Percentiles rank a stretch among this genome's conserved stretches.
phyloP scores from a whole-genome alignment of 345 rosid genomes.

The Eutrema heterophyllum region DNA sequence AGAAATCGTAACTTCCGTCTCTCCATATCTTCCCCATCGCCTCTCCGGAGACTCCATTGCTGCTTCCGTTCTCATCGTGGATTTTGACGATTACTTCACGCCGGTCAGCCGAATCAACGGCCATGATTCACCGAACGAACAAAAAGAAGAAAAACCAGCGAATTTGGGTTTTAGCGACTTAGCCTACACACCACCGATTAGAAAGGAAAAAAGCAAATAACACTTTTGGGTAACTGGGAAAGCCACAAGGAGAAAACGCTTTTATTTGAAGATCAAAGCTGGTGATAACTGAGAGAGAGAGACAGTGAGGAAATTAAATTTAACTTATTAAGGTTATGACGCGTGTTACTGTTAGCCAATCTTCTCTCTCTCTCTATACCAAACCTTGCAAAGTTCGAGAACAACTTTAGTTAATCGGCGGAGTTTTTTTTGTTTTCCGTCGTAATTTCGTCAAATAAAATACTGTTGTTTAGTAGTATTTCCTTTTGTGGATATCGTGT shows the following conservation, averaged over 20 bases:
- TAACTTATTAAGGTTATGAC: not conserved
- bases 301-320: not conserved
- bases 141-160: not conserved
- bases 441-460: not conserved
- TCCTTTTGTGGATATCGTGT: not conserved
- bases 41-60: slow-evolving; percentile 12
- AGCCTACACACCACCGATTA: slow-evolving; percentile 9
- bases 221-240: slow-evolving; percentile 27
- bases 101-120: slow-evolving; percentile 37
- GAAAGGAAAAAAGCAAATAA: not conserved
- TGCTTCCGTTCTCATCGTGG: slow-evolving; percentile 23
- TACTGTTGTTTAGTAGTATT: not conserved
- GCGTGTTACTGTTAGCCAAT: slow-evolving; percentile 17
- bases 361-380: not conserved
- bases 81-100: slow-evolving; percentile 37
- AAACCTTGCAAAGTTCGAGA: slow-evolving; percentile 14
- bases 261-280: not conserved
- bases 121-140: slow-evolving; percentile 23
- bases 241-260: slow-evolving; percentile 22
- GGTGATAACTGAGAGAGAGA: slow-evolving; percentile 10
- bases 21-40: slow-evolving; percentile 41
- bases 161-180: not conserved
- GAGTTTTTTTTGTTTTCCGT: not conserved
- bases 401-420: not conserved
- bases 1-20: slow-evolving; percentile 64